phyloP scores from a whole-genome alignment of 2,329 filamentous ascomycete genomes.

The Parafenestella ontariensis region DNA sequence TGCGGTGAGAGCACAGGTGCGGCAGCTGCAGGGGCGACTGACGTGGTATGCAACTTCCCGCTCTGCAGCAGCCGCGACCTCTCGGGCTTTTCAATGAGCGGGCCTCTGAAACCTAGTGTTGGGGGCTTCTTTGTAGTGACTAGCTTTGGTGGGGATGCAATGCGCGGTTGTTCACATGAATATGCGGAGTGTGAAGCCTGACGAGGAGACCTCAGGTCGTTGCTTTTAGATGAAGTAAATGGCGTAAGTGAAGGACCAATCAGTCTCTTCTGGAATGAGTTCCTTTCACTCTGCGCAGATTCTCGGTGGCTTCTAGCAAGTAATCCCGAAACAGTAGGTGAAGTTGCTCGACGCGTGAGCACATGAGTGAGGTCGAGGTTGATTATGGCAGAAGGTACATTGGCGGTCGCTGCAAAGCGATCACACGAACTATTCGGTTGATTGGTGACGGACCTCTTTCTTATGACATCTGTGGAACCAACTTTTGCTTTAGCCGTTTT shows the following conservation, averaged over 20 bases:
- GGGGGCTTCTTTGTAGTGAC: background rate
- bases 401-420: background rate
- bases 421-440: background rate
- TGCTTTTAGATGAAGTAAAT: background rate
- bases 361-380: background rate
- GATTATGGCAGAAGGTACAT: background rate
- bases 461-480: background rate
- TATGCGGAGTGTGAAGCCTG: too few species aligned
- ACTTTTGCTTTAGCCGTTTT: constrained; percentile 1
- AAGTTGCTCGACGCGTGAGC: constrained; percentile 1
- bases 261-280: background rate
- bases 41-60: background rate
- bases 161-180: too few species aligned
- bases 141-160: background rate
- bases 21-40: background rate
- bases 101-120: background rate
- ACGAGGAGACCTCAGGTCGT: background rate
- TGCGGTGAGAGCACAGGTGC: background rate
- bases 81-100: constrained; percentile 2
- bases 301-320: background rate
- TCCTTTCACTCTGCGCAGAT: background rate
- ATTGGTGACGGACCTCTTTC: background rate
- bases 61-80: constrained; percentile 1
- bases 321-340: background rate
- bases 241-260: background rate